phyloP scores from a whole-genome alignment of 2,329 filamentous ascomycete species.

The Xylaria sp. region DNA sequence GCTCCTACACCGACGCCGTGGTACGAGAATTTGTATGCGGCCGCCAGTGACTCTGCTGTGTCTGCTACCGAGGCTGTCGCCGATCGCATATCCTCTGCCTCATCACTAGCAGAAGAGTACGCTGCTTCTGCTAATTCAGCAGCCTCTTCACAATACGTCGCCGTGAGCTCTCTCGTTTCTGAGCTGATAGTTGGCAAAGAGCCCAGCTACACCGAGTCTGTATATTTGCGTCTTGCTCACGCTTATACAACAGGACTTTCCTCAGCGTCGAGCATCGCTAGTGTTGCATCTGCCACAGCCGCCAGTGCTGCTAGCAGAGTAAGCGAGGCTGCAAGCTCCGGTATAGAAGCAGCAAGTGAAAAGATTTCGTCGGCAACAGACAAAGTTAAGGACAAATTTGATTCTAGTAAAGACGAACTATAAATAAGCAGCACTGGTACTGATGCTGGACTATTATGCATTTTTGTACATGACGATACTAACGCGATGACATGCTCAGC shows the following conservation, averaged over 20 bases:
- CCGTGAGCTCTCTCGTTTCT: conserved; percentile 76
- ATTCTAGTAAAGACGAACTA: conserved; percentile 39
- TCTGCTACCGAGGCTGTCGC: conserved; percentile 47
- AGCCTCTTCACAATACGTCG: conserved; percentile 72
- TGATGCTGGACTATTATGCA: not conserved
- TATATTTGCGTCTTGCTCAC: conserved; percentile 75
- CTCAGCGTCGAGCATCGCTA: conserved; percentile 59
- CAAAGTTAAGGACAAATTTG: conserved; percentile 44
- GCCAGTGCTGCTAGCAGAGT: conserved; percentile 43
- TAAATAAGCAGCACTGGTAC: not conserved
- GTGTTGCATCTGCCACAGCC: conserved; percentile 48
- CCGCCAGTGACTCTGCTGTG: conserved; percentile 55
- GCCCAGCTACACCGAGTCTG: conserved; percentile 82
- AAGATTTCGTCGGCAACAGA: conserved; percentile 30
- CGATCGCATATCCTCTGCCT: conserved; percentile 40
- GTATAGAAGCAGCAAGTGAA: conserved; percentile 37
- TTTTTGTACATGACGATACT: not conserved
- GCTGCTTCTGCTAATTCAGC: conserved; percentile 70
- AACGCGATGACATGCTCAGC: not conserved
- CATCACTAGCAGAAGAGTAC: conserved; percentile 60
- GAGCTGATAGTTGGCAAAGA: conserved; percentile 83
- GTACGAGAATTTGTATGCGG: conserved; percentile 59
- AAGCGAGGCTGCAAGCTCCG: conserved; percentile 41
- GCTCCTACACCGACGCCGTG: conserved; percentile 69
- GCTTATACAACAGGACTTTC: conserved; percentile 76